phyloP scores from a whole-genome alignment of 805 yeast genomes.

The Saccharomycopsis olivae region DNA sequence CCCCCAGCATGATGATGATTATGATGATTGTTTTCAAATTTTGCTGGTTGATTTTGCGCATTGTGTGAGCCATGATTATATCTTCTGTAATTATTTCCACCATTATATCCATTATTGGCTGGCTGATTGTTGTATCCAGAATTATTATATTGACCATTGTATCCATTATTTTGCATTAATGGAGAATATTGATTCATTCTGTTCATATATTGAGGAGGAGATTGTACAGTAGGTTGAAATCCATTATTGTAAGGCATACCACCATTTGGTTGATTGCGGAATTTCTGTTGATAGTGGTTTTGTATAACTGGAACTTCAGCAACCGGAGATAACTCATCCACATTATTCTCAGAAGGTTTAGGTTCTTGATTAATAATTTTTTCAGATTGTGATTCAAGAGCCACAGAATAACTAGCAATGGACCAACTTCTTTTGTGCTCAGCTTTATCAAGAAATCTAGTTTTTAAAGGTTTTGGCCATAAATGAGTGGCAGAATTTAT shows the following conservation, averaged over 20 bases:
- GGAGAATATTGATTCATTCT: too few relatives aligned
- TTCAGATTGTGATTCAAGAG: background rate
- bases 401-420: constrained; percentile 7
- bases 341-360: background rate
- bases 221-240: too few relatives aligned
- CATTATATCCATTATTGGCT: too few relatives aligned
- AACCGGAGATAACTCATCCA: background rate
- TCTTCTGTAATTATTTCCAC: too few relatives aligned
- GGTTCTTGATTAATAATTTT: background rate
- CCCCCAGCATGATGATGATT: background rate
- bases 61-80: too few relatives aligned
- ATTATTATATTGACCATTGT: too few relatives aligned
- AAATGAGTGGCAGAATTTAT: constrained; percentile 2
- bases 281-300: background rate
- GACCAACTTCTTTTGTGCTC: constrained; percentile 18
- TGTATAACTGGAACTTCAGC: background rate
- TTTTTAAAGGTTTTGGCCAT: constrained; percentile 14
- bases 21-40: background rate
- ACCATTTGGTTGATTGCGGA: background rate
- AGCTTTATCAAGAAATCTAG: constrained; percentile 7
- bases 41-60: too few relatives aligned
- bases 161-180: too few relatives aligned
- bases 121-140: too few relatives aligned
- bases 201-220: too few relatives aligned
- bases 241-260: too few relatives aligned